Percentiles rank a stretch among this genome's conserved stretches.
phyloP scores from a whole-genome alignment of 2,329 filamentous ascomycete genomes.

The Fusarium sp. region DNA sequence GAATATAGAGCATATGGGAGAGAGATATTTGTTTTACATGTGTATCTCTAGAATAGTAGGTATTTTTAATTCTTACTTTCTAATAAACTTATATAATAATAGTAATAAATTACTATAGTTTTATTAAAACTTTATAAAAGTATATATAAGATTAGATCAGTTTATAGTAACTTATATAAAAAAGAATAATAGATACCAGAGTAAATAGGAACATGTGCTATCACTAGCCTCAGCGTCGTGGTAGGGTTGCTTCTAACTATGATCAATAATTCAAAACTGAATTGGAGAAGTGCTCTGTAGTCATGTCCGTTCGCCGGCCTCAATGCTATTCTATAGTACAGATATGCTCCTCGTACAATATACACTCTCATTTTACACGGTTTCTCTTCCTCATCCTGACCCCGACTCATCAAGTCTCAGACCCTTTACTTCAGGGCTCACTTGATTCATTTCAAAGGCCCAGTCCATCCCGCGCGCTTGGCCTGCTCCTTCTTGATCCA shows the following conservation, averaged over 20 bases:
- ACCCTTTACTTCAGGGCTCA: not conserved
- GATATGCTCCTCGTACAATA: slow-evolving; percentile 46
- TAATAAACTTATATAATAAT: too few species aligned
- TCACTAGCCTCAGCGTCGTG: not conserved
- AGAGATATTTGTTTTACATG: too few species aligned
- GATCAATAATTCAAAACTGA: slow-evolving; percentile 23
- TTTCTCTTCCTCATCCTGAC: slow-evolving; percentile 8
- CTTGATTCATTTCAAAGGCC: slow-evolving; percentile 27
- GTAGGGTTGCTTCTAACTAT: slow-evolving; percentile 3
- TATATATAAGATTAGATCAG: too few species aligned
- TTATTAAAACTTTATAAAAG: too few species aligned
- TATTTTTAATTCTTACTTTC: too few species aligned
- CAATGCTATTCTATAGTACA: slow-evolving; percentile 47
- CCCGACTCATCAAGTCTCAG: not conserved
- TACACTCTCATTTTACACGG: slow-evolving; percentile 42
- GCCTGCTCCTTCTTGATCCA: slow-evolving; percentile 50
- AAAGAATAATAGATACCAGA: too few species aligned
- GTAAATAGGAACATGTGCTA: too few species aligned
- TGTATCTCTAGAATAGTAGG: too few species aligned
- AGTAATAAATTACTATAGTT: too few species aligned
- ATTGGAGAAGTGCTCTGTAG: slow-evolving; percentile 41
- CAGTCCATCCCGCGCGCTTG: slow-evolving; percentile 49
- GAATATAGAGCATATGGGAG: too few species aligned
- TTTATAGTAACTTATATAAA: too few species aligned
- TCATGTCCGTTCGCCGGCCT: slow-evolving; percentile 37